Conservation (phyloP, 1,139 yeast genomes). For the Candida tropicalis region DNA sequence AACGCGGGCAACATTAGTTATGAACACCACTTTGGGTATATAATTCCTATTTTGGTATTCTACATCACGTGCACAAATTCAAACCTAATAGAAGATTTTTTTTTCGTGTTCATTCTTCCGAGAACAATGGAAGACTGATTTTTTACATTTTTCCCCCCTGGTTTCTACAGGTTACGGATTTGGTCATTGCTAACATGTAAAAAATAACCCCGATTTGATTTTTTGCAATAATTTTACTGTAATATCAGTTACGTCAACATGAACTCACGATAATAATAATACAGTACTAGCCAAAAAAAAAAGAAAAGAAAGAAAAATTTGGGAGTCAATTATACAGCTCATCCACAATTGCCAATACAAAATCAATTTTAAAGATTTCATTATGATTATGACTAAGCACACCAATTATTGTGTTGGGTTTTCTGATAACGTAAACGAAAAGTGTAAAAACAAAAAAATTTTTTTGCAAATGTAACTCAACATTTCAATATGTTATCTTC, state of each 20-base stretch:
- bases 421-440: no score
- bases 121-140: not conserved
- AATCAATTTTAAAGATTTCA: no score
- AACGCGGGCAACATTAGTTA: not conserved
- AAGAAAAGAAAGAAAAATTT: no score
- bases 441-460: no score
- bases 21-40: not conserved
- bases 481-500: no score
- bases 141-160: not conserved
- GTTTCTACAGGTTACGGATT: not conserved
- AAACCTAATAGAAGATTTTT: no score
- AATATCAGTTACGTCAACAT: constrained; percentile 3
- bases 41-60: not conserved
- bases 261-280: constrained; percentile 1
- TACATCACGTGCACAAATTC: not conserved
- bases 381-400: no score
- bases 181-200: not conserved
- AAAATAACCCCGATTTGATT: not conserved
- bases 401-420: no score
- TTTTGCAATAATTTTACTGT: constrained; percentile 1
- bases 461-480: no score
- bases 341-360: no score
- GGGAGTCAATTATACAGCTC: no score
- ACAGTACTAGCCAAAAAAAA: no score
- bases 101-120: not conserved